A percentile compares a stretch with the other conserved stretches of the same genome.
Evolutionary conservation across 352 stramenopile genomes (phyloP).

Genomic region (Phytophthora pistaciae): DNA sequence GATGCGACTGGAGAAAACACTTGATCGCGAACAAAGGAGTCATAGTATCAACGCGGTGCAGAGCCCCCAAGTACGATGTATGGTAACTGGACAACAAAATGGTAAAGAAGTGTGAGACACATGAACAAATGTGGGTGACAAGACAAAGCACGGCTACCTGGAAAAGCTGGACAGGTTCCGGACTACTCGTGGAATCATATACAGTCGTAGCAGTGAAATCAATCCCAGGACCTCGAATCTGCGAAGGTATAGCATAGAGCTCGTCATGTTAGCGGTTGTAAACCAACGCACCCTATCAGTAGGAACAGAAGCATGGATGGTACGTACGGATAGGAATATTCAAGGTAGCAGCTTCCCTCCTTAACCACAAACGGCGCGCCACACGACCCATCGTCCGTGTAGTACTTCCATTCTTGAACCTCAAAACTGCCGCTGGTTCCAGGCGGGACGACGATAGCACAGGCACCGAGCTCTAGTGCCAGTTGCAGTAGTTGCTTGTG

Average conservation of each 20-base stretch:
- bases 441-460: constrained; percentile 63
- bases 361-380: constrained; percentile 41
- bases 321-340: constrained; percentile 76
- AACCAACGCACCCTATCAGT: background rate
- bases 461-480: constrained; percentile 57
- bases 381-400: constrained; percentile 49
- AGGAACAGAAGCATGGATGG: background rate
- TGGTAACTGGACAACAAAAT: constrained; percentile 55
- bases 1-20: constrained; percentile 76
- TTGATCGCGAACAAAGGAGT: constrained; percentile 86
- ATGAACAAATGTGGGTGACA: background rate
- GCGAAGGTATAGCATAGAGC: background rate
- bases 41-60: constrained; percentile 82
- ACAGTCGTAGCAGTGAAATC: constrained; percentile 73
- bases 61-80: constrained; percentile 74
- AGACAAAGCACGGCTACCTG: constrained; percentile 46
- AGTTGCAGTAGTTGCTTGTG: constrained; percentile 51
- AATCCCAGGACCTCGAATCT: constrained; percentile 78
- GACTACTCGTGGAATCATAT: constrained; percentile 80
- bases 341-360: constrained; percentile 63
- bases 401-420: constrained; percentile 80
- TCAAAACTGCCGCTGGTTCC: constrained; percentile 55
- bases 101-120: background rate
- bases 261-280: background rate
- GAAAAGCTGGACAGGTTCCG: constrained; percentile 82